A percentile compares a stretch with the other conserved stretches of the same genome.
Conservation (phyloP, 495 filamentous ascomycete genomes). For the Neurospora sp. region DNA sequence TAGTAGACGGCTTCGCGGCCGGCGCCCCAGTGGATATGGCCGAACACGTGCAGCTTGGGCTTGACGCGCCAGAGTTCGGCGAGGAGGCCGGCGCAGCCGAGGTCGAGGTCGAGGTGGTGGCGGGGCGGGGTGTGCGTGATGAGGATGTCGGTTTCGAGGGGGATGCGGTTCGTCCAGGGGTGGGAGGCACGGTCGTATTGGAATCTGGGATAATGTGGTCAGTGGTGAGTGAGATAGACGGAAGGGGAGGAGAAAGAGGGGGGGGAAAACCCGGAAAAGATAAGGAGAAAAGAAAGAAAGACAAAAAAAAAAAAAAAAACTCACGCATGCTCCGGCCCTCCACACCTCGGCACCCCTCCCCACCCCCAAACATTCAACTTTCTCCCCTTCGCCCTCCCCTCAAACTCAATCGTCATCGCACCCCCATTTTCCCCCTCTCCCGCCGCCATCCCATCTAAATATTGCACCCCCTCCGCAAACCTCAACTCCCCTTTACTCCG, state of each 20-base stretch:
- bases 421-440: slow-evolving; percentile 34
- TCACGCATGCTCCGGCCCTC: slow-evolving; percentile 49
- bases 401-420: slow-evolving; percentile 35
- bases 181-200: slow-evolving; percentile 34
- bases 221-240: background rate
- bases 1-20: slow-evolving; percentile 61
- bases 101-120: slow-evolving; percentile 64
- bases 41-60: slow-evolving; percentile 77
- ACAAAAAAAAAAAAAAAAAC: background rate
- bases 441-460: slow-evolving; percentile 37
- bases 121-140: slow-evolving; percentile 67
- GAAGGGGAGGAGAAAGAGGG: too few relatives aligned
- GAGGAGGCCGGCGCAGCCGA: slow-evolving; percentile 69
- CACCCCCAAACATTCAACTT: slow-evolving; percentile 44
- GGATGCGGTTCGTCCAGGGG: slow-evolving; percentile 47
- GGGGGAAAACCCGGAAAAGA: too few relatives aligned
- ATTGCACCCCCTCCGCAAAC: slow-evolving; percentile 38
- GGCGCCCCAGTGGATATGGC: slow-evolving; percentile 70
- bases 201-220: slow-evolving; percentile 21
- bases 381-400: slow-evolving; percentile 28
- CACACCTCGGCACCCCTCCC: slow-evolving; percentile 40
- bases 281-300: background rate
- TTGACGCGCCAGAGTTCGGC: slow-evolving; percentile 68
- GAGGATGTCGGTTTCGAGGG: slow-evolving; percentile 66
- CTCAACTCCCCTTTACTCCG: slow-evolving; percentile 22